A percentile compares a stretch with the other conserved stretches of the same genome.
Conservation (phyloP, 768 basidiomycete species). For the Naematelia aurantialba region DNA sequence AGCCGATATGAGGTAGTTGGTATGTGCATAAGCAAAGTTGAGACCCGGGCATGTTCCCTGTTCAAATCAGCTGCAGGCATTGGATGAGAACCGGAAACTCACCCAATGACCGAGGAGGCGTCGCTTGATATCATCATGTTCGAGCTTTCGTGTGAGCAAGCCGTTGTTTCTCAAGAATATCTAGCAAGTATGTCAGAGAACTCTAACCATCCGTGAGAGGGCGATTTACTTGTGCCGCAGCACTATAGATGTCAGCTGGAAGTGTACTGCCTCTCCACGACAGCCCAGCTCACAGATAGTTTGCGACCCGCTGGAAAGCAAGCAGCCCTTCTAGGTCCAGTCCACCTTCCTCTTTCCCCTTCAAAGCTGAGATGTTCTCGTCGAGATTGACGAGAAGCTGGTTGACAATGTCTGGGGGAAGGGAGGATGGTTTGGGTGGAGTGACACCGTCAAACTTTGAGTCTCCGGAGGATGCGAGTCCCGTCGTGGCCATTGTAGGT, state of each 20-base stretch:
- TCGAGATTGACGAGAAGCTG: slow-evolving; percentile 57
- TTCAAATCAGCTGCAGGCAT: slow-evolving; percentile 12
- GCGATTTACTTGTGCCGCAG: slow-evolving; percentile 22
- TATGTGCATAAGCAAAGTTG: slow-evolving; percentile 65
- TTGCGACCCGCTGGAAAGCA: slow-evolving; percentile 45
- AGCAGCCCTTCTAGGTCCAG: slow-evolving; percentile 48
- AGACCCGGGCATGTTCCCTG: slow-evolving; percentile 65
- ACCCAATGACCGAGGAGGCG: slow-evolving; percentile 75
- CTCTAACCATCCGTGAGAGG: not conserved
- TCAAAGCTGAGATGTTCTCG: slow-evolving; percentile 54
- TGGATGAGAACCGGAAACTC: slow-evolving; percentile 48
- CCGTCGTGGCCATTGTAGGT: slow-evolving; percentile 38
- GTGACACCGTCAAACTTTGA: slow-evolving; percentile 49
- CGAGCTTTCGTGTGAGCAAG: slow-evolving; percentile 60
- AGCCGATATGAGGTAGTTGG: slow-evolving; percentile 55
- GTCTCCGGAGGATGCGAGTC: slow-evolving; percentile 33
- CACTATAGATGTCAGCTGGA: slow-evolving; percentile 17
- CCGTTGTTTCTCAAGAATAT: slow-evolving; percentile 72
- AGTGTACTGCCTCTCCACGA: too few species aligned
- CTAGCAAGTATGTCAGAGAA: not conserved
- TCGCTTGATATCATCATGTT: slow-evolving; percentile 69
- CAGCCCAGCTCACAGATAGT: slow-evolving; percentile 36
- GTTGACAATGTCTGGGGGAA: slow-evolving; percentile 59
- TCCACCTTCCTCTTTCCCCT: slow-evolving; percentile 55
- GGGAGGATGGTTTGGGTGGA: slow-evolving; percentile 64